phyloP scores from a whole-genome alignment of 371 early-diverging fungal species.

The Mucor racemosus region DNA sequence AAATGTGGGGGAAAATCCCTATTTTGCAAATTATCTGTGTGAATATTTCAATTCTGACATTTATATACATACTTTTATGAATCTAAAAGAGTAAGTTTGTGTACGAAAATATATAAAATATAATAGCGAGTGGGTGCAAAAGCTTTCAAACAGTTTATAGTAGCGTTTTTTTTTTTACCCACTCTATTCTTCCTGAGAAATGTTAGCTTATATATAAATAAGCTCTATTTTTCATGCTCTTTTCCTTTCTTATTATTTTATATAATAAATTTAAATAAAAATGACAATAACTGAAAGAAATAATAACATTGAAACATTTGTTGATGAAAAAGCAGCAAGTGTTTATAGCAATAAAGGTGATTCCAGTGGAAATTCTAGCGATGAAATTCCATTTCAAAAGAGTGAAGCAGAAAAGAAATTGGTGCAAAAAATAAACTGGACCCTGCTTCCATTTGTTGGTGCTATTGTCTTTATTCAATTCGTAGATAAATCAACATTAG shows the following conservation, averaged over 20 bases:
- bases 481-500: constrained; percentile 40
- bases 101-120: background rate
- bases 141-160: background rate
- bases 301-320: constrained; percentile 8
- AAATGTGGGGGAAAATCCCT: background rate
- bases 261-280: background rate
- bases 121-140: background rate
- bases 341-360: constrained; percentile 7
- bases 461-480: constrained; percentile 41
- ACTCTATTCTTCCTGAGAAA: background rate
- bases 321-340: constrained; percentile 15
- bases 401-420: constrained; percentile 33
- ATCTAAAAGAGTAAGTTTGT: background rate
- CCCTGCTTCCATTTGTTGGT: constrained; percentile 35
- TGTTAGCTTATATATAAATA: background rate
- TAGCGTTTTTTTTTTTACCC: background rate
- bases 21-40: background rate
- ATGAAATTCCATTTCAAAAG: constrained; percentile 11
- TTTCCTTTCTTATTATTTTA: background rate
- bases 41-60: constrained; percentile 1
- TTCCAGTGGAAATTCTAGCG: background rate
- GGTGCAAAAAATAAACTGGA: constrained; percentile 34
- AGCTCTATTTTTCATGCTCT: background rate
- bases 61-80: background rate
- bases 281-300: background rate